A percentile compares a stretch with the other conserved stretches of the same genome.
These are phyloP conservation scores for Tricholomella constricta DNA, from an alignment of 768 basidiomycete genomes.

Conservation along the genomic window DNA sequence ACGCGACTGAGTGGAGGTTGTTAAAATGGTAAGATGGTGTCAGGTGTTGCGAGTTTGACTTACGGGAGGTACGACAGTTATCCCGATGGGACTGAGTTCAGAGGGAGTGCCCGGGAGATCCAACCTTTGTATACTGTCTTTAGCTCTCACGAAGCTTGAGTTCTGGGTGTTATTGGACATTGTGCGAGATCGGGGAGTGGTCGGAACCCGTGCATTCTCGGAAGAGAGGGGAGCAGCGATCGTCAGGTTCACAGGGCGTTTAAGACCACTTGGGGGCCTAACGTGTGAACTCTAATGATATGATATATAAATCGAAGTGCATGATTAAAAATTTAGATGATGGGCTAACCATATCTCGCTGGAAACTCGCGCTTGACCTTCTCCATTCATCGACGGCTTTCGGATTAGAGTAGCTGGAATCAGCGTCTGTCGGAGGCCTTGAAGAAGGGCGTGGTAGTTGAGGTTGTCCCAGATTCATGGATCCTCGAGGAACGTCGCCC, in stretches of 20 bases:
- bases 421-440: not conserved
- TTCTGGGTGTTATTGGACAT: constrained; percentile 5
- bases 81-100: constrained; percentile 15
- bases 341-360: constrained; percentile 12
- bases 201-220: not conserved
- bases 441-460: not conserved
- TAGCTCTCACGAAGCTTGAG: not conserved
- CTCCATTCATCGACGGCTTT: constrained; percentile 21
- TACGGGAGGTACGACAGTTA: constrained; percentile 23
- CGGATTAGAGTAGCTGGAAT: constrained; percentile 15
- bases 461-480: constrained; percentile 7
- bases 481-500: not conserved
- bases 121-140: constrained; percentile 1
- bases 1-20: constrained; percentile 14
- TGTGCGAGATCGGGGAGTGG: not conserved
- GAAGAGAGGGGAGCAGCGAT: constrained; percentile 20
- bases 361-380: constrained; percentile 14
- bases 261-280: constrained; percentile 6
- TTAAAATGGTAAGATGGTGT: not conserved
- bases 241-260: constrained; percentile 21
- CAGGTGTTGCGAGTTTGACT: not conserved
- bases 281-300: not conserved
- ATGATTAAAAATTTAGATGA: not conserved
- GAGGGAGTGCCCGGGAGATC: constrained; percentile 5
- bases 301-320: not conserved